Base-by-base conservation (phyloP, 306 rosid species). In the Geum urbanum region DNA sequence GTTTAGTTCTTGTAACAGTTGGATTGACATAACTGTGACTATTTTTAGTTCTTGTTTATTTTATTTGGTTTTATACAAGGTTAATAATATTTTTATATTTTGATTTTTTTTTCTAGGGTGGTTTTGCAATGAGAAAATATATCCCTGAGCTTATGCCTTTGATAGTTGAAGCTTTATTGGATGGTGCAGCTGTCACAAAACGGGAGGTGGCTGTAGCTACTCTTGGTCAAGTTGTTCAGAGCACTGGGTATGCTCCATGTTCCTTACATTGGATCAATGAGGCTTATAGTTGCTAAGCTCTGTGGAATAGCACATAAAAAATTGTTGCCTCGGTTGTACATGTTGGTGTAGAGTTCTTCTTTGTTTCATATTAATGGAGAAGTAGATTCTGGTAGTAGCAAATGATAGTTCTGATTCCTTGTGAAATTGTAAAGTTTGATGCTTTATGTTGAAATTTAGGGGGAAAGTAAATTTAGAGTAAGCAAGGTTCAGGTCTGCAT, bases 201-300 rank as follows among this genome's bases (percentile, higher is more conserved):
- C 96, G 99, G 50, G 99, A 94, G 79, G 94, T 94, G 65, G 97
- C 99, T 72, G 97, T 94, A 52, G 81, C 96, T 74, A 94, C 99
- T 13, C 97, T 94, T 10, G 99, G 99, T 82, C 99, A 94, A 87
- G 97, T 94, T 83, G 97, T 94, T 69, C 99, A 94, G 76, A 94
- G 99, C 90, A 94, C 99, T 46, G 99, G 99, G 99, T 94, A 87
- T 69, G 81, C 35, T 24, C 46, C 73, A 51, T 72, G 58, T 61
- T n/a, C 69, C 61, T 73, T 24, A 16, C 44, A 35, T 64, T 18
- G 20, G 13, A 32, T 62, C 46, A 54, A n/a, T 46, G 43, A 44
- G 16, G 48, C 63, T 69, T 55, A 41, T 47, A 18, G 20, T n/a
- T 63, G 44, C 43, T 55, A 24, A 22, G 15, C 63, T 53, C 20